Base-by-base conservation (phyloP, 768 basidiomycete genomes). In the Cystoderma amianthinum region DNA sequence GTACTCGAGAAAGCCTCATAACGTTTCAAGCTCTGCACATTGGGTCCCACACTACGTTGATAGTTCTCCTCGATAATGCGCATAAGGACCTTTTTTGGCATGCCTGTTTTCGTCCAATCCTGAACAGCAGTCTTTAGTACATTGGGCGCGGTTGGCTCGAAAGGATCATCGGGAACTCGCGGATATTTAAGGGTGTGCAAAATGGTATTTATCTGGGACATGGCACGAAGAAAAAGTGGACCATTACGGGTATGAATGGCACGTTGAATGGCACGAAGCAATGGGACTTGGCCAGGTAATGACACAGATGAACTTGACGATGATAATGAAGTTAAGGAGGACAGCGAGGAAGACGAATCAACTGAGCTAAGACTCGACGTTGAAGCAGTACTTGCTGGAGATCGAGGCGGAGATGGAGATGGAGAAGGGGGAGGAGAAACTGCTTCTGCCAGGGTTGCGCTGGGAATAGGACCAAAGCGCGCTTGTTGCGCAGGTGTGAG, bases 31-130 rank as follows among this genome's bases (percentile, higher is more conserved):
- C 72, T 75, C 39, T 78, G 76, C n/a, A 93, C 78, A 51, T 87
- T 79, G 0, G 96, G 96, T 4, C 94, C 94, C 1, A 97, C 93
- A 13, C 81, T 79, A 19, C 96, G 79, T 54, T 97, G 91, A 54
- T 99, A 98, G 25, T 83, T 87, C 66, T 97, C 92, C 33, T 93
- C 91, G 39, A 87, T 71, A 36, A 95, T 75, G 32, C 84, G 80
- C 65, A 80, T 71, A 43, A 85, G 67, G 2, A 93, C 74, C 23
- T 74, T 70, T 36, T 78, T 67, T 0, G 81, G 85, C 19, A 93
- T 55, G 2, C 77, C 80, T 1, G 52, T 63, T 15, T 63, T 51
- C 0, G 60, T 62, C 82, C 83, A 86, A 0, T 60, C 51, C 28
- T 65, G 59, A 4, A 80, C 64, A 2, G 61, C 57, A 15, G 65